These are phyloP conservation scores for Acorus gramineus DNA, from an alignment of 106 monocot genomes.

Conservation along the genomic window DNA sequence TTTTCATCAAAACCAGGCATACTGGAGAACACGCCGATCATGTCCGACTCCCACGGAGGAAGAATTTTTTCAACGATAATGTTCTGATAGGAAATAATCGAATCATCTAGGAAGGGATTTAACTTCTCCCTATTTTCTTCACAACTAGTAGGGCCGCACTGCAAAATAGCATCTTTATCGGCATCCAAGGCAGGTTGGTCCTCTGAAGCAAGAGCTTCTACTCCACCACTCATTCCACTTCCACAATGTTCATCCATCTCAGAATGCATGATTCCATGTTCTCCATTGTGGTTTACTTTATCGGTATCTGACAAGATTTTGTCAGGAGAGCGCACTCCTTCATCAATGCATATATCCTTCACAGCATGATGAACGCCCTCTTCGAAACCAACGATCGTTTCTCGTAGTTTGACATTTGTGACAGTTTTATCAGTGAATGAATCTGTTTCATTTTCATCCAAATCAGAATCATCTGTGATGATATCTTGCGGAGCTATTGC, in stretches of 20 bases:
- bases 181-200: no score
- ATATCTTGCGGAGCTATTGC: neutral
- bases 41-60: constrained; percentile 9
- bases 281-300: neutral
- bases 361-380: constrained; percentile 22
- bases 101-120: neutral
- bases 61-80: constrained; percentile 3
- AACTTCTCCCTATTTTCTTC: constrained; percentile 3
- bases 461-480: neutral
- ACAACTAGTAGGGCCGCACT: neutral
- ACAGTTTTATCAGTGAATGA: constrained; percentile 31
- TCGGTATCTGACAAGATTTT: constrained; percentile 18
- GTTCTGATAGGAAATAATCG: neutral
- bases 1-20: neutral
- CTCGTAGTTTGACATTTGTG: constrained; percentile 26
- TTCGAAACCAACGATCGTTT: constrained; percentile 24
- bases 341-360: constrained; percentile 69
- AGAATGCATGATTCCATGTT: constrained; percentile 1
- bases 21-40: neutral
- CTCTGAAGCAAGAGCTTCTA: no score
- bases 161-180: no score
- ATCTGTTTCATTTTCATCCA: constrained; percentile 5
- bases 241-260: neutral
- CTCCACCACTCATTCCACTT: no score
- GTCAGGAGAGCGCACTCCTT: constrained; percentile 18